Percentiles rank a stretch among this genome's conserved stretches.
phyloP scores from a whole-genome alignment of 2,329 filamentous ascomycete genomes.

The Penicillium palitans region DNA sequence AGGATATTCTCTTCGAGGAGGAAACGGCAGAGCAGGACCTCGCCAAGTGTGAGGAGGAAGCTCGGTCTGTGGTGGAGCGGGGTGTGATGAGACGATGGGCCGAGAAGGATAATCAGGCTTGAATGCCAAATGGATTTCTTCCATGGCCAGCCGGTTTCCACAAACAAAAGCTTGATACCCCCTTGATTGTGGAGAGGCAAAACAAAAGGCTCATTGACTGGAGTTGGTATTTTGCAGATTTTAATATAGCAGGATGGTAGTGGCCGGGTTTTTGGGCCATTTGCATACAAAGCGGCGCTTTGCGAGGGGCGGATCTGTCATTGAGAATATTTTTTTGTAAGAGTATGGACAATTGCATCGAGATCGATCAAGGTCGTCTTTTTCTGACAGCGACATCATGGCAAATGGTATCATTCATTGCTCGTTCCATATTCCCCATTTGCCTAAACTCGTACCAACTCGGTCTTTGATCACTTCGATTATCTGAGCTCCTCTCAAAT shows the following conservation, averaged over 20 bases:
- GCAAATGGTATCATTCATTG: not conserved
- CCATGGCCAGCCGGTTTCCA: not conserved
- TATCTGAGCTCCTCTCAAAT: constrained; percentile 25
- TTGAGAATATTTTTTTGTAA: constrained; percentile 13
- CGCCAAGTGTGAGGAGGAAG: constrained; percentile 42
- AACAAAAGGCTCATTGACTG: constrained; percentile 19
- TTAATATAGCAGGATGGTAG: not conserved
- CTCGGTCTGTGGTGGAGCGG: constrained; percentile 45
- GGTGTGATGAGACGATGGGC: constrained; percentile 47
- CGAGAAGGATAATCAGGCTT: constrained; percentile 28
- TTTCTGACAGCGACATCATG: not conserved
- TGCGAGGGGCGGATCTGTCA: constrained; percentile 8
- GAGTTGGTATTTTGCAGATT: constrained; percentile 28
- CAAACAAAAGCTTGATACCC: constrained; percentile 31
- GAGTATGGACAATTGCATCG: constrained; percentile 18
- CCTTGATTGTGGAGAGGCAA: constrained; percentile 21
- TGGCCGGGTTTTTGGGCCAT: not conserved
- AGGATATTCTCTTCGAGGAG: constrained; percentile 48
- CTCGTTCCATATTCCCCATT: constrained; percentile 37
- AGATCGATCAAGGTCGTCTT: constrained; percentile 9
- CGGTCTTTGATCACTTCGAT: constrained; percentile 46
- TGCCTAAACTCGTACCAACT: constrained; percentile 35
- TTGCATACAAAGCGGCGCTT: constrained; percentile 29
- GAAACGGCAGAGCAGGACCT: constrained; percentile 42
- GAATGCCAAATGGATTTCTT: not conserved